Conservation (phyloP, 805 yeast species). For the Ogataea minuta region DNA sequence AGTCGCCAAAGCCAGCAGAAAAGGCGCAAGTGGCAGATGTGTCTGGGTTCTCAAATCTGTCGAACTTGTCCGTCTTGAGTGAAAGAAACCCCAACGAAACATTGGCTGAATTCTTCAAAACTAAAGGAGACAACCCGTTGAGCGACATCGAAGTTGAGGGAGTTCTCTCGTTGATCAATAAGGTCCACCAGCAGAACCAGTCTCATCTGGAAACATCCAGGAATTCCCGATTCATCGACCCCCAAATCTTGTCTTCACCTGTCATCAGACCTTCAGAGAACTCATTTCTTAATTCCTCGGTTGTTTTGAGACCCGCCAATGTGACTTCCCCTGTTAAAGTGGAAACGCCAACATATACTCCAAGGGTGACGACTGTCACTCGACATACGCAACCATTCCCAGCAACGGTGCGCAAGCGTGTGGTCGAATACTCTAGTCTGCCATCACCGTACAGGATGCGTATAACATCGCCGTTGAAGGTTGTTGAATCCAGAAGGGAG, state of each 20-base stretch:
- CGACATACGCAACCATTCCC: slow-evolving; percentile 15
- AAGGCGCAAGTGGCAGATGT: slow-evolving; percentile 11
- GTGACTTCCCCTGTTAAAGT: slow-evolving; percentile 25
- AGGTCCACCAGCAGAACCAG: slow-evolving; percentile 31
- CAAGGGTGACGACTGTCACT: slow-evolving; percentile 16
- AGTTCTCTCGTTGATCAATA: slow-evolving; percentile 59
- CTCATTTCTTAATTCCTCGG: slow-evolving; percentile 18
- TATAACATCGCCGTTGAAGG: slow-evolving; percentile 29
- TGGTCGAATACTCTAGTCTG: slow-evolving; percentile 28
- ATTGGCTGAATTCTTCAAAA: slow-evolving; percentile 66
- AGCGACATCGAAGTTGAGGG: slow-evolving; percentile 78
- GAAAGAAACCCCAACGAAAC: slow-evolving; percentile 51
- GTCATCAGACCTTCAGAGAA: slow-evolving; percentile 8
- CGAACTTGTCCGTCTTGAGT: slow-evolving; percentile 20
- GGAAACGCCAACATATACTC: slow-evolving; percentile 27
- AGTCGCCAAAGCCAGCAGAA: slow-evolving; percentile 5
- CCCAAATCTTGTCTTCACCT: slow-evolving; percentile 1
- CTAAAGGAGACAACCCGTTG: slow-evolving; percentile 73
- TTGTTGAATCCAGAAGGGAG: slow-evolving; percentile 14
- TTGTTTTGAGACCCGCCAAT: slow-evolving; percentile 25
- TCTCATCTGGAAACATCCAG: slow-evolving; percentile 12
- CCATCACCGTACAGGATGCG: slow-evolving; percentile 30
- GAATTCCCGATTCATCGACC: slow-evolving; percentile 1
- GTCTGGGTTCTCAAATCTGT: slow-evolving; percentile 18
- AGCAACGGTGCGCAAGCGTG: slow-evolving; percentile 27